A percentile compares a stretch with the other conserved stretches of the same genome.
phyloP scores from a whole-genome alignment of 257 asterid species.

The Solanum sejunctum region DNA sequence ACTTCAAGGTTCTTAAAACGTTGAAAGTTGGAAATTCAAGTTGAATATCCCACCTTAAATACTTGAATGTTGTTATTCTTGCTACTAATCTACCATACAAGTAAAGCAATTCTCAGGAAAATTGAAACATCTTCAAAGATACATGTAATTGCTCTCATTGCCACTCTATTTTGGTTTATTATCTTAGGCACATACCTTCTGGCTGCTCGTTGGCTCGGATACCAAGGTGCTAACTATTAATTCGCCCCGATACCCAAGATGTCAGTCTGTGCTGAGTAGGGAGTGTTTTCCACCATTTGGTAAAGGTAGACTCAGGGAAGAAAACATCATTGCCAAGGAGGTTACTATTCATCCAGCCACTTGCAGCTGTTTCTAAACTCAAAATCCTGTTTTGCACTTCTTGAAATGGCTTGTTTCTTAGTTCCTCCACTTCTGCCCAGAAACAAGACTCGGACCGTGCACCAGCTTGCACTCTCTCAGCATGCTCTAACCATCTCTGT shows the following conservation, averaged over 20 bases:
- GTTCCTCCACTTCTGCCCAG: constrained; percentile 93
- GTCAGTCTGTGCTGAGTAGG: constrained; percentile 36
- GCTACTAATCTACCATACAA: background rate
- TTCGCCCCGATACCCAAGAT: constrained; percentile 29
- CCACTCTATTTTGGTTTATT: background rate
- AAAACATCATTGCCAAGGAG: constrained; percentile 44
- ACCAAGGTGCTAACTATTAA: constrained; percentile 1
- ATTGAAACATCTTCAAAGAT: background rate
- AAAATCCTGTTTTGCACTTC: constrained; percentile 27
- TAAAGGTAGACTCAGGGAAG: constrained; percentile 59
- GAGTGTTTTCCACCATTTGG: constrained; percentile 75
- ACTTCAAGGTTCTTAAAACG: background rate
- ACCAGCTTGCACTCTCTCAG: constrained; percentile 28
- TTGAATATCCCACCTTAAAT: background rate
- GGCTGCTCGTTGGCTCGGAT: background rate
- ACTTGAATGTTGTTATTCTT: background rate
- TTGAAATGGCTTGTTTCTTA: constrained; percentile 28
- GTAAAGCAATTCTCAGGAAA: background rate
- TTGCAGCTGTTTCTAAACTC: constrained; percentile 34
- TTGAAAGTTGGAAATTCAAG: background rate
- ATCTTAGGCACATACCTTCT: background rate
- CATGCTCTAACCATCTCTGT: constrained; percentile 80
- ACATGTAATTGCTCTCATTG: background rate
- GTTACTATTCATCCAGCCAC: constrained; percentile 25
- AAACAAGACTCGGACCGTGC: constrained; percentile 52